Evolutionary conservation across 805 yeast species (phyloP), one percentile per base, ranked within the genome.

Genomic region (Komagataella populi): DNA sequence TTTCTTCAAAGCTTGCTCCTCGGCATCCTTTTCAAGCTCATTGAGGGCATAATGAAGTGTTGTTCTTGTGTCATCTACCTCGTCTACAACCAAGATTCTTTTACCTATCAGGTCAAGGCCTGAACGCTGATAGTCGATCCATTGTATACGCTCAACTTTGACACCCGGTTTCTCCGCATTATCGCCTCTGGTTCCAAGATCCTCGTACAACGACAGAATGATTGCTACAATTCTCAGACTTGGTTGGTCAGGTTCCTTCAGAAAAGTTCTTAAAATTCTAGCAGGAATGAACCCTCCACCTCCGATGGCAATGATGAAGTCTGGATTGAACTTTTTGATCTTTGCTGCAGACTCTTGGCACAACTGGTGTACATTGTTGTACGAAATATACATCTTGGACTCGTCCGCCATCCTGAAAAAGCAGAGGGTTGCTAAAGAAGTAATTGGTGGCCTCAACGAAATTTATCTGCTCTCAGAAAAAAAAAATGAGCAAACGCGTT

Each of bases 271-370:
- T 65, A 91, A 76, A 69, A 93, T 93, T 66, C 99, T 81, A 6
- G 99, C 97, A 23, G 98, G 99, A 53, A 91, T 93, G 67, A 91
- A 87, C 1, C 98, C 99, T 64, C 99, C 96, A 60, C 96, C 96
- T 62, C 74, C 99, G 61, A 91, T 88, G 58, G 98, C 97, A 55
- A 91, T 87, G 69, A 90, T 87, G 53, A 87, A 75, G 66, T 90
- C 95, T 45, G 96, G 95, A 59, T 87, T 80, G 72, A 87, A 83
- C 23, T 70, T 67, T 65, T 80, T 81, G 64, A 85, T 77, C 56
- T 74, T 77, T 52, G 73, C 79, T 14, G 89, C 82, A 2, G 70
- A 65, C 54, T 70, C 68, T 53, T 65, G 59, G 50, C 69, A 65
- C 30, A 65, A 54, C 66, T 84, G 86, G 64, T 85, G 95, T 24